These are phyloP conservation scores for Sporothrix schenckii DNA, from an alignment of 2,329 filamentous ascomycete genomes.

Conservation along the genomic window DNA sequence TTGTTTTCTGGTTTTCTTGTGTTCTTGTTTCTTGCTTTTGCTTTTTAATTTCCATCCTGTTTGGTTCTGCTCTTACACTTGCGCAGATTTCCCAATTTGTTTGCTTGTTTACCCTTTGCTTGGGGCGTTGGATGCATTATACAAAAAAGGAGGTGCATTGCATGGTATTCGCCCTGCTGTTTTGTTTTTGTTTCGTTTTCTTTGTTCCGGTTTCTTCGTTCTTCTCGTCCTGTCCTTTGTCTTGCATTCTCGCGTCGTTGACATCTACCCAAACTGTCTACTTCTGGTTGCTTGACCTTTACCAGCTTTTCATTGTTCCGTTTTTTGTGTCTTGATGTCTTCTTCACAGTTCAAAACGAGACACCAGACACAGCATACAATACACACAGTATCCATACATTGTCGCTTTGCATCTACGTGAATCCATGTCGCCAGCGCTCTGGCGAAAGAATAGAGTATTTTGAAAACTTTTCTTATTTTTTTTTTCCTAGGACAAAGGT, in stretches of 20 bases:
- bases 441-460: not conserved
- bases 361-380: conserved; percentile 15
- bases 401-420: not conserved
- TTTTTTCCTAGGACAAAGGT: conserved; percentile 25
- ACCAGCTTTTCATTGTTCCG: not conserved
- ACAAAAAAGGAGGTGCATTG: conserved; percentile 20
- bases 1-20: not conserved
- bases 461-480: conserved; percentile 31
- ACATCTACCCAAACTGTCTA: not conserved
- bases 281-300: not conserved
- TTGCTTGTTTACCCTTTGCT: not conserved
- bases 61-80: not conserved
- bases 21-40: not conserved
- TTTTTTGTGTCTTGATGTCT: not conserved
- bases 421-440: not conserved
- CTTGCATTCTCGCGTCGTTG: not conserved
- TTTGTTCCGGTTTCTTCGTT: not conserved
- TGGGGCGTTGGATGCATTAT: conserved; percentile 32
- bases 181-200: conserved; percentile 17
- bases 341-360: not conserved
- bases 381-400: not conserved
- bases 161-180: conserved; percentile 12
- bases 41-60: not conserved
- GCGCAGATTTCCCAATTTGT: not conserved
- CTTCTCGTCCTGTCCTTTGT: not conserved